Base-by-base conservation (phyloP, 1,284 basidiomycete species). In the Boletellus sp. region DNA sequence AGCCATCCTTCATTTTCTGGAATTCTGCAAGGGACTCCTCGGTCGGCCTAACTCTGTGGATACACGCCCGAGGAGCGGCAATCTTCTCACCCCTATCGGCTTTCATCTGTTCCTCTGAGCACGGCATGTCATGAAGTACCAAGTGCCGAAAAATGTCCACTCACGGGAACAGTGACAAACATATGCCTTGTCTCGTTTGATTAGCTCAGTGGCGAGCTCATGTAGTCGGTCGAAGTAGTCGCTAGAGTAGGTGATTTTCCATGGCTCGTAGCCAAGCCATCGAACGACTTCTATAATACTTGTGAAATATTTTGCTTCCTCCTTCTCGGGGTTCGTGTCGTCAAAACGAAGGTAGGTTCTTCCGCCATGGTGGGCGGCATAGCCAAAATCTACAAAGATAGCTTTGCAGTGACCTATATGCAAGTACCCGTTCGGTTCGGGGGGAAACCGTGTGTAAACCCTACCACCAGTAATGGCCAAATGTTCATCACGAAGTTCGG, bases 361-460 rank as follows among this genome's bases (percentile, higher is more conserved):
- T 23, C 96, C 96, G 17, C 81, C 80, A 64, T 98, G 79, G 68
- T 91, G 84, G 19, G 92, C 91, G 21, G 96, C 96, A 65, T 92
- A 99, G 23, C 96, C 96, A 69, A 99, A 99, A 71, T 96, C 91
- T 57, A 99, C 84, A 60, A 97, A 96, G 60, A 99, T 98, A 7
- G 96, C 95, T 67, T 99, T 99, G 44, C 94, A 96, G 64, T 99
- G 96, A 4, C 94, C 94, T 50, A 97, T 93, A 67, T 97, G 94
- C 39, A 98, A 76, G 72, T 82, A 98, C 5, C 95, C 95, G 65
- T 99, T 99, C 2, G 96, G 96, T 71, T 99, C 96, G 4, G 96
- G 96, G 19, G 96, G 96, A 73, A 99, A 99, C 30, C 96, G 92
- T 7, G 96, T 99, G 73, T 88, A 87, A 5, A 99, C 94, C 49